Conservation (phyloP, 768 basidiomycete species). For the Coprinopsis cinerea region DNA sequence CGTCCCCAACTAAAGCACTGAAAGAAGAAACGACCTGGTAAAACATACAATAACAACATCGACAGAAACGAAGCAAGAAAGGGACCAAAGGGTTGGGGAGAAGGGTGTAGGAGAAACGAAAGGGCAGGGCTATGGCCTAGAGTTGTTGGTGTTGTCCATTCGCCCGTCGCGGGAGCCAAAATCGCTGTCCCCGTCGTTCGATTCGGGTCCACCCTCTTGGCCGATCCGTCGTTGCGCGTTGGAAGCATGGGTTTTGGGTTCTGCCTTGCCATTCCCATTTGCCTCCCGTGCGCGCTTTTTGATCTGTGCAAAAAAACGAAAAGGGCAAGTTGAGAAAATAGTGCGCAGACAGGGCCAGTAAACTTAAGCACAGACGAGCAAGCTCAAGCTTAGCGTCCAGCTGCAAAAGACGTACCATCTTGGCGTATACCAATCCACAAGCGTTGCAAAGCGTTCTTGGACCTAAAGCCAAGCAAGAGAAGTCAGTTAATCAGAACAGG, state of each 20-base stretch:
- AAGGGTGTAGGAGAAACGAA: too few relatives aligned
- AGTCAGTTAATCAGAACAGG: conserved; percentile 13
- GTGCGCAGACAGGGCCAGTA: neutral
- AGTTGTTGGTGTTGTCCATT: too few relatives aligned
- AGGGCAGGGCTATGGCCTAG: too few relatives aligned
- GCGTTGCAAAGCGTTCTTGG: conserved; percentile 83
- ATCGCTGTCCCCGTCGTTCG: conserved; percentile 2
- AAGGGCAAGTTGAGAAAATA: neutral
- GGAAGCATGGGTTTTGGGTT: neutral
- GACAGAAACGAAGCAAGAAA: too few relatives aligned
- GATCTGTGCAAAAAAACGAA: conserved; percentile 12
- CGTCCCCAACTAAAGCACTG: too few relatives aligned
- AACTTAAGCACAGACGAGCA: neutral
- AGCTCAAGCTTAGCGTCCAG: neutral
- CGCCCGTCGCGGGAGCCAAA: neutral
- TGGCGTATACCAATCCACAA: conserved; percentile 82
- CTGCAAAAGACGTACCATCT: conserved; percentile 51
- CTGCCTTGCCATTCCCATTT: conserved; percentile 4
- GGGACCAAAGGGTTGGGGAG: too few relatives aligned
- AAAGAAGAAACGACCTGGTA: too few relatives aligned
- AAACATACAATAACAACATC: too few relatives aligned
- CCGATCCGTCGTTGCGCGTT: neutral
- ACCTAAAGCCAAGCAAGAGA: conserved; percentile 33
- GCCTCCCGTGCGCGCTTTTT: conserved; percentile 19
- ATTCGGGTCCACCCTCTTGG: neutral